phyloP scores from a whole-genome alignment of 306 rosid species.

The Vigna radiata region DNA sequence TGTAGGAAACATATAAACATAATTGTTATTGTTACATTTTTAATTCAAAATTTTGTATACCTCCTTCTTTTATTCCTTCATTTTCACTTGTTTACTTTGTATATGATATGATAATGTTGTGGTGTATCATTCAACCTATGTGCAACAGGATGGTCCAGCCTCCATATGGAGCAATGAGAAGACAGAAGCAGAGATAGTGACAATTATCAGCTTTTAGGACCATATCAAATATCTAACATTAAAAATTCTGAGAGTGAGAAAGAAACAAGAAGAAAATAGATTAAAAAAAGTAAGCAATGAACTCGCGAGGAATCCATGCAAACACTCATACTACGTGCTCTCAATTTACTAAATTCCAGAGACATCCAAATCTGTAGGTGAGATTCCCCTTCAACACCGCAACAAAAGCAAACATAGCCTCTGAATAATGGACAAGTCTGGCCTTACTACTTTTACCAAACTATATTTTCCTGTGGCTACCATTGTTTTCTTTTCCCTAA shows the following conservation, averaged over 20 bases:
- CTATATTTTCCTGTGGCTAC: too few species aligned
- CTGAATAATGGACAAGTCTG: not conserved
- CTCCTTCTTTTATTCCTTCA: too few species aligned
- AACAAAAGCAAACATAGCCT: not conserved
- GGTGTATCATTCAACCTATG: too few species aligned
- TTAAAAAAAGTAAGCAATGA: not conserved
- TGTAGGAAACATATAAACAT: too few species aligned
- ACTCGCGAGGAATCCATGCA: not conserved
- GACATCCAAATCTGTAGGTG: not conserved
- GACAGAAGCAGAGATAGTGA: too few species aligned
- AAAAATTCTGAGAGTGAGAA: not conserved
- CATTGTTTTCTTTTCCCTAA: too few species aligned
- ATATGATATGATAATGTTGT: too few species aligned
- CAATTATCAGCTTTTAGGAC: not conserved
- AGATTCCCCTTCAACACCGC: not conserved
- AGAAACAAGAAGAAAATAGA: not conserved
- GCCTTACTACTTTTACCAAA: not conserved
- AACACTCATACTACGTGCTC: not conserved
- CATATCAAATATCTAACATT: conserved; percentile 19
- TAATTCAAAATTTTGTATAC: too few species aligned
- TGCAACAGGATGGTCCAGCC: too few species aligned
- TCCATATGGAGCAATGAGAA: too few species aligned
- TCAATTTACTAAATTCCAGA: not conserved
- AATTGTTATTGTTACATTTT: too few species aligned
- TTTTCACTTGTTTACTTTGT: too few species aligned